Evolutionary conservation across 495 filamentous ascomycete genomes (phyloP).

Genomic region (Staphylotrichum tortipilum): DNA sequence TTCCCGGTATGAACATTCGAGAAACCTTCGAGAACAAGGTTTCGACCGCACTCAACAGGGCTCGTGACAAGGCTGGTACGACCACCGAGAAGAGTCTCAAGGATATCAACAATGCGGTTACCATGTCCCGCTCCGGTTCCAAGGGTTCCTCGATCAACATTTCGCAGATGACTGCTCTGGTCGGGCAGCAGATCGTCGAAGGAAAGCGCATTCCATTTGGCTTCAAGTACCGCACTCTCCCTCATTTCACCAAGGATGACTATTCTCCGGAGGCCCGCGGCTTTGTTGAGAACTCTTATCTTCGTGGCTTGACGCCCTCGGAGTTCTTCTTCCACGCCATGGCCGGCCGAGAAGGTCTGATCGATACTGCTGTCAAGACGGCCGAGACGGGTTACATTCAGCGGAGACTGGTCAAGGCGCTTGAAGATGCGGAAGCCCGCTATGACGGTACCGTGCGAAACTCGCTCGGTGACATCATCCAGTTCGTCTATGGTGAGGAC

Average conservation of each 20-base stretch:
- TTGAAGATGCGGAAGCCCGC: conserved; percentile 95
- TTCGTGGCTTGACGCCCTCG: conserved; percentile 86
- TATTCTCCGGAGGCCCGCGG: conserved; percentile 94
- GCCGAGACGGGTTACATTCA: conserved; percentile 99
- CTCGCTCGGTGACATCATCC: conserved; percentile 91
- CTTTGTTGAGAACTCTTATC: conserved; percentile 98
- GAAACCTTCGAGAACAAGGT: conserved; percentile 97
- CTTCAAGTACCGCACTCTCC: conserved; percentile 95
- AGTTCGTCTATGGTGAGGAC: conserved; percentile 97
- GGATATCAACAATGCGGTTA: conserved; percentile 88
- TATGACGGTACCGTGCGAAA: conserved; percentile 98
- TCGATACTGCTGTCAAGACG: conserved; percentile 99
- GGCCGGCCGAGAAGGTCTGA: conserved; percentile 99
- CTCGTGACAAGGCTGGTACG: conserved; percentile 93
- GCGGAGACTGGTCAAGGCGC: conserved; percentile 91
- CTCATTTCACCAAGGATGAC: conserved; percentile 98
- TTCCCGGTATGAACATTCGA: conserved; percentile 95
- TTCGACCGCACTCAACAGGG: conserved; percentile 83
- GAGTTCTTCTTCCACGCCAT: conserved; percentile 99
- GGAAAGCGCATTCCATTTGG: conserved; percentile 99
- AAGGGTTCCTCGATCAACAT: conserved; percentile 99
- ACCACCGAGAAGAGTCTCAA: conserved; percentile 84
- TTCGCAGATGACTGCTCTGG: conserved; percentile 95
- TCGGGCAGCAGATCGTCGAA: conserved; percentile 95
- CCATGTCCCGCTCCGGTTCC: conserved; percentile 92